A percentile compares a stretch with the other conserved stretches of the same genome.
phyloP scores from a whole-genome alignment of 768 basidiomycete species.

The Guyanaporus albipodus region DNA sequence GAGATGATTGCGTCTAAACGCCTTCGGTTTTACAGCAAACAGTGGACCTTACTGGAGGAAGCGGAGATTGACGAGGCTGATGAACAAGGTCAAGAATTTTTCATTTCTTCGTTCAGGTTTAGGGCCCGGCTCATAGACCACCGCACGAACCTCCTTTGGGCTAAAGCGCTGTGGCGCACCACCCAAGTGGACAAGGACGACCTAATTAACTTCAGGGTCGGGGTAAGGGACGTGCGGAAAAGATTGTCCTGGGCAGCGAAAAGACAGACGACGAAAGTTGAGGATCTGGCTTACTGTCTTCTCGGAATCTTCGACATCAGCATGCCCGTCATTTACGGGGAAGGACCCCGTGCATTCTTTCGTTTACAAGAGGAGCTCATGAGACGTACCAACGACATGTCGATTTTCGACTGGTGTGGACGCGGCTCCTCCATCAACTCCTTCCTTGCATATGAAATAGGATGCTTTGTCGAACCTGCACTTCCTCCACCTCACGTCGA shows the following conservation, averaged over 20 bases:
- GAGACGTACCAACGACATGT: conserved; percentile 22
- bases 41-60: conserved; percentile 24
- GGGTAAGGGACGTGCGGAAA: conserved; percentile 14
- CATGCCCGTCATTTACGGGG: conserved; percentile 27
- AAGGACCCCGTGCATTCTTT: conserved; percentile 25
- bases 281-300: conserved; percentile 31
- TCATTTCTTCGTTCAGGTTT: conserved; percentile 16
- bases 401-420: conserved; percentile 27
- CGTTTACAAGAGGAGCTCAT: conserved; percentile 28
- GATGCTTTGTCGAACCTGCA: conserved; percentile 14
- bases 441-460: conserved; percentile 16
- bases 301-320: conserved; percentile 29
- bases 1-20: conserved; percentile 25
- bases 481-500: conserved; percentile 1
- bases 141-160: conserved; percentile 12
- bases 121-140: conserved; percentile 21
- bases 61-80: conserved; percentile 15
- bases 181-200: conserved; percentile 13
- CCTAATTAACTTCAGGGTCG: conserved; percentile 11
- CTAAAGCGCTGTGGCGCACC: conserved; percentile 6
- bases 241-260: conserved; percentile 27
- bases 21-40: conserved; percentile 26
- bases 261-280: conserved; percentile 25
- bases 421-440: conserved; percentile 18
- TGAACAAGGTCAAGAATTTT: conserved; percentile 6